Evolutionary conservation across 345 rosid species (phyloP).

Genomic region (Linum trigynum): DNA sequence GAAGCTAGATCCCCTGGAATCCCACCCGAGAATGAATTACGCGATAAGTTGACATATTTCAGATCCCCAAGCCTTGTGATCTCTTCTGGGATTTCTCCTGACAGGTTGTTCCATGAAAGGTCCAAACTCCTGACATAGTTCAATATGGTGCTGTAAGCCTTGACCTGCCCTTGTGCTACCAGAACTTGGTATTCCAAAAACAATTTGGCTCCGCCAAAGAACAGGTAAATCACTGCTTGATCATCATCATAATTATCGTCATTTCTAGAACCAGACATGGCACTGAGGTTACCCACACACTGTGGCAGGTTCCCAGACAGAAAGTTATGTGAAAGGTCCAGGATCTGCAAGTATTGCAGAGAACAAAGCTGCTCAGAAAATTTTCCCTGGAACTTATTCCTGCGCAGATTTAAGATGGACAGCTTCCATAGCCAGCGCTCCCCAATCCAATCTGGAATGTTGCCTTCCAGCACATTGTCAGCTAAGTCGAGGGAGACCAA

Average conservation of each 20-base stretch:
- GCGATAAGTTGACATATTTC: neutral
- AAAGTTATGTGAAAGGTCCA: neutral
- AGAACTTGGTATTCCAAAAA: neutral
- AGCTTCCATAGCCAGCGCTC: neutral
- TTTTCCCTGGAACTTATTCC: neutral
- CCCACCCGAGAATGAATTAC: neutral
- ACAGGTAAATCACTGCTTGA: neutral
- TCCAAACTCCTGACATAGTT: neutral
- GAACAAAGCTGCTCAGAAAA: neutral
- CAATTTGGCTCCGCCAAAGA: neutral
- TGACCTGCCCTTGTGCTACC: neutral
- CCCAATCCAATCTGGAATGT: slow-evolving; percentile 1
- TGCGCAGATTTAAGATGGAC: neutral
- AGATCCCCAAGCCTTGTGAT: neutral
- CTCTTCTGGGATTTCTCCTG: neutral
- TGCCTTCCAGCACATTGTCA: neutral
- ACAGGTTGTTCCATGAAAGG: neutral
- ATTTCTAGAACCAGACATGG: neutral
- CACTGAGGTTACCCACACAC: neutral
- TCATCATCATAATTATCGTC: neutral
- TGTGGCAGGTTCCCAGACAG: neutral
- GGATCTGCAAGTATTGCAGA: neutral
- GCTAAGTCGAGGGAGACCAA: neutral
- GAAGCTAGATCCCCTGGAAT: neutral
- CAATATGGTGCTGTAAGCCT: neutral